Percentiles rank a stretch among this genome's conserved stretches.
Evolutionary conservation across 331 rosid species (phyloP).

Genomic region (Ulmus americana): DNA sequence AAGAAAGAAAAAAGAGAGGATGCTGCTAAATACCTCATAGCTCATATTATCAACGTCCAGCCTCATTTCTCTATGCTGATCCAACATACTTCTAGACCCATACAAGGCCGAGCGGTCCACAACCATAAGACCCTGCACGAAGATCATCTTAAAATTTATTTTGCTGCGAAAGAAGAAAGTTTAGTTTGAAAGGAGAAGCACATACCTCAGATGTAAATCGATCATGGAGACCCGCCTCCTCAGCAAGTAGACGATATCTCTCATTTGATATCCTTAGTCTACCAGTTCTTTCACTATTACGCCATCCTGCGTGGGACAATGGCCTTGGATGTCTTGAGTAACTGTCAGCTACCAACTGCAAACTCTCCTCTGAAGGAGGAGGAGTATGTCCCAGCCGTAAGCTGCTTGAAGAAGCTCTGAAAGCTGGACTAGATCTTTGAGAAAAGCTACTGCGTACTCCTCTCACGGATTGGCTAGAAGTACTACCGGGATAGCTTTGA

Average conservation of each 20-base stretch:
- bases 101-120: conserved; percentile 51
- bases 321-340: conserved; percentile 65
- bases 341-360: conserved; percentile 52
- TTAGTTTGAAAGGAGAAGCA: not conserved
- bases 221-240: conserved; percentile 46
- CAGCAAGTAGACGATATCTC: conserved; percentile 50
- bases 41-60: conserved; percentile 77
- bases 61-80: conserved; percentile 86
- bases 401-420: conserved; percentile 60
- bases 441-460: conserved; percentile 56
- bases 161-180: not conserved
- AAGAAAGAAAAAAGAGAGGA: conserved; percentile 1
- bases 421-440: conserved; percentile 54
- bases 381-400: conserved; percentile 42
- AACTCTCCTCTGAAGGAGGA: conserved; percentile 50
- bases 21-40: conserved; percentile 52
- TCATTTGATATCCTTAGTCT: conserved; percentile 58
- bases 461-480: conserved; percentile 42
- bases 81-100: conserved; percentile 60
- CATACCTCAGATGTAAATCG: conserved; percentile 60
- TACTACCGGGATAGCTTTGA: conserved; percentile 42
- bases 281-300: conserved; percentile 55
- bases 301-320: conserved; percentile 44
- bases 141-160: not conserved
- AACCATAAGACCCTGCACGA: conserved; percentile 57